Conservation (phyloP, 75 land plant genomes). For the Pinus albicaulis region DNA sequence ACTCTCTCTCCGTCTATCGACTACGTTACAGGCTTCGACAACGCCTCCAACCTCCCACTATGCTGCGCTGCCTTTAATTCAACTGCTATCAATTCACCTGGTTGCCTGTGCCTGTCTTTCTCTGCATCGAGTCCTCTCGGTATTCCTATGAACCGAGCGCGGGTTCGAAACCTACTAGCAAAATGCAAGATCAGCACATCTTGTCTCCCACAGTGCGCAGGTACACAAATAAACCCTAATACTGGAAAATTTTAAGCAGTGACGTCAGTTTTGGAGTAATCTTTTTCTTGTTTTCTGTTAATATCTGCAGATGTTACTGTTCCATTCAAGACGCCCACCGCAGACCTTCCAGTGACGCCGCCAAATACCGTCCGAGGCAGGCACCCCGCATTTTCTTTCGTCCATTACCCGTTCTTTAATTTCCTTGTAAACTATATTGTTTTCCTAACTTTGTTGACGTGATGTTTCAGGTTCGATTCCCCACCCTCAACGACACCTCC, state of each 20-base stretch:
- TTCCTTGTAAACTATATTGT: no score
- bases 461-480: constrained; percentile 1
- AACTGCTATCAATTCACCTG: not conserved
- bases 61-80: constrained; percentile 5
- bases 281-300: not conserved
- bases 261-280: no score
- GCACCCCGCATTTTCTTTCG: no score
- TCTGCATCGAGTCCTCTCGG: not conserved
- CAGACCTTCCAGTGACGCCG: no score
- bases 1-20: not conserved
- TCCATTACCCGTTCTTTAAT: no score
- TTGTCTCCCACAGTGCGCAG: constrained; percentile 5
- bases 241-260: not conserved
- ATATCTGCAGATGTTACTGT: not conserved
- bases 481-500: not conserved
- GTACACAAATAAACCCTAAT: not conserved
- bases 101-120: constrained; percentile 9
- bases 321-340: no score
- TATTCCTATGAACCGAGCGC: not conserved
- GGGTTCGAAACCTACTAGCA: not conserved
- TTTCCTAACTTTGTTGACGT: not conserved
- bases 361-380: no score
- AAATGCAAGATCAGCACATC: constrained; percentile 11
- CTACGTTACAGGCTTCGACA: not conserved
- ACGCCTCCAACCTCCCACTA: not conserved